Evolutionary conservation across 225 moss, liverwort and hornwort species (phyloP).

Genomic region (Anthoceros angustus): DNA sequence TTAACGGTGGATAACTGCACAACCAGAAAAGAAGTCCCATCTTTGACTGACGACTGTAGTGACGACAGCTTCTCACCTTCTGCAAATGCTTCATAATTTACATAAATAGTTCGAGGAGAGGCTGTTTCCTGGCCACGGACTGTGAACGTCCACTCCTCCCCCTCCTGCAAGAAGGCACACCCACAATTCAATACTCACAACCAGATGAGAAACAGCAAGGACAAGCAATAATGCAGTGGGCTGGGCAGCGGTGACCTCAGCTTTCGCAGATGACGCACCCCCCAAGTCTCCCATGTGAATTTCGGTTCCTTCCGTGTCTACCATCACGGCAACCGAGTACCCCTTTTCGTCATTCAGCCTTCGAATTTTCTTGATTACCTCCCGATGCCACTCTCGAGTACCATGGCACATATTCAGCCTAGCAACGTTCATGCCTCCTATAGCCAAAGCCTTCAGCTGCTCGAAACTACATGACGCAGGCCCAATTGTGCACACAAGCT

Average conservation of each 20-base stretch:
- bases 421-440: slow-evolving; percentile 94
- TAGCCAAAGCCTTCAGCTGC: slow-evolving; percentile 80
- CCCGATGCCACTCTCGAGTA: slow-evolving; percentile 72
- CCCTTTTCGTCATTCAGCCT: slow-evolving; percentile 82
- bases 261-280: slow-evolving; percentile 45
- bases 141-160: slow-evolving; percentile 89
- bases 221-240: no score
- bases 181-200: background rate
- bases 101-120: slow-evolving; percentile 48
- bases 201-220: background rate
- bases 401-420: slow-evolving; percentile 95
- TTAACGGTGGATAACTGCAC: no score
- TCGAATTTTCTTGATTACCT: slow-evolving; percentile 57
- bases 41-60: background rate
- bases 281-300: slow-evolving; percentile 92
- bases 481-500: slow-evolving; percentile 84
- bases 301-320: slow-evolving; percentile 98
- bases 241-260: slow-evolving; percentile 33
- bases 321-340: slow-evolving; percentile 83
- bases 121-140: slow-evolving; percentile 56
- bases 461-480: slow-evolving; percentile 70
- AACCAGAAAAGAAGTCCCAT: no score
- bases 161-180: slow-evolving; percentile 38
- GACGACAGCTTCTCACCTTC: slow-evolving; percentile 36
- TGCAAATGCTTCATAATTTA: slow-evolving; percentile 93